Evolutionary conservation across 805 yeast species (phyloP).

Genomic region (Metschnikowia cubensis): DNA sequence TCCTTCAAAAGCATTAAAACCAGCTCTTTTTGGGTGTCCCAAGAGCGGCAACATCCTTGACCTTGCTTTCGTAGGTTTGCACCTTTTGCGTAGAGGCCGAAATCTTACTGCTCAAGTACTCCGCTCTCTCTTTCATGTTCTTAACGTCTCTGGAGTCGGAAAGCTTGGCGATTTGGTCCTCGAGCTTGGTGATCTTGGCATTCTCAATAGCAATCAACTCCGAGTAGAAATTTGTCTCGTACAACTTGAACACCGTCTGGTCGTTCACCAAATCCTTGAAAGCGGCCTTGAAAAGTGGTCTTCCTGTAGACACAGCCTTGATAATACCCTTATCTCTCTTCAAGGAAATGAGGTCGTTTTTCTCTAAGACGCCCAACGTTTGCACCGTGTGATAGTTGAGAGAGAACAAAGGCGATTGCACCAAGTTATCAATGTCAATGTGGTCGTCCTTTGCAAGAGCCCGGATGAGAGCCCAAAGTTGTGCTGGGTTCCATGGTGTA

Average conservation of each 20-base stretch:
- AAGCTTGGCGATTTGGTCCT: constrained; percentile 65
- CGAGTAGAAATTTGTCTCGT: constrained; percentile 61
- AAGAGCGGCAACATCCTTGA: constrained; percentile 20
- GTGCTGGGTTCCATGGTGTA: constrained; percentile 65
- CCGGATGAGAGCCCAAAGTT: constrained; percentile 83
- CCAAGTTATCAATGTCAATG: constrained; percentile 49
- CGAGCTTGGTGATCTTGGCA: constrained; percentile 58
- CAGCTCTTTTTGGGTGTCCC: constrained; percentile 9
- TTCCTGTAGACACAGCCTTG: constrained; percentile 64
- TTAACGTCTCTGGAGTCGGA: constrained; percentile 48
- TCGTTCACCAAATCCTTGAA: constrained; percentile 64
- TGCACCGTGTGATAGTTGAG: constrained; percentile 41
- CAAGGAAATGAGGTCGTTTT: constrained; percentile 68
- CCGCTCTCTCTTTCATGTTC: constrained; percentile 57
- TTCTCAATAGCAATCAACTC: constrained; percentile 57
- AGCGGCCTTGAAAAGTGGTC: constrained; percentile 81
- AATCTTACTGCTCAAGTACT: constrained; percentile 66
- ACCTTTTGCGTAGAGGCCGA: constrained; percentile 50
- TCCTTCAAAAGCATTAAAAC: constrained; percentile 6
- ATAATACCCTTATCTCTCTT: constrained; percentile 76
- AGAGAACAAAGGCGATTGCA: constrained; percentile 57
- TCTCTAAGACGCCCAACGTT: constrained; percentile 69
- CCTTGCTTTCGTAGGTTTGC: constrained; percentile 25
- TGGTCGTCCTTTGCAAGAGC: constrained; percentile 47
- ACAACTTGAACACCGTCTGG: constrained; percentile 47